Evolutionary conservation across 768 basidiomycete genomes (phyloP).

Genomic region (Mycena latifolia): DNA sequence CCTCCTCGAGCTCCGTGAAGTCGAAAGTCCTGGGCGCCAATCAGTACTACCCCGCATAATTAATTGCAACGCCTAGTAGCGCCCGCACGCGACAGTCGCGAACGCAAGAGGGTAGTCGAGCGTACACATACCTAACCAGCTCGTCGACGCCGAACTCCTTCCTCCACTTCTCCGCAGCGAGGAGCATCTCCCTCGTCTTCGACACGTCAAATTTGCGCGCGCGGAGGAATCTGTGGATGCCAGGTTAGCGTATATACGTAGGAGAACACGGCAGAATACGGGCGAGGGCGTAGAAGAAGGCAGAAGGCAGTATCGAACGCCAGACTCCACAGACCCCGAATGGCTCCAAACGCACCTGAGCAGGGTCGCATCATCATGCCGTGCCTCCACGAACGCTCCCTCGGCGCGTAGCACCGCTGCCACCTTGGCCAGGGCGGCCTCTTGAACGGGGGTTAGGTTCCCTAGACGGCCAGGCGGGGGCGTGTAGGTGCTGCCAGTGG

Average conservation of each 20-base stretch:
- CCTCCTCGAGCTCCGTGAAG: slow-evolving; percentile 85
- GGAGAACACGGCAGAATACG: background rate
- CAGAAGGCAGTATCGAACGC: no score
- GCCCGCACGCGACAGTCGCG: background rate
- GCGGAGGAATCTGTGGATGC: slow-evolving; percentile 78
- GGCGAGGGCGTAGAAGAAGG: background rate
- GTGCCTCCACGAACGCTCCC: slow-evolving; percentile 66
- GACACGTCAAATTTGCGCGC: slow-evolving; percentile 92
- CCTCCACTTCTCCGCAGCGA: slow-evolving; percentile 89
- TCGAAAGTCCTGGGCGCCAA: slow-evolving; percentile 74
- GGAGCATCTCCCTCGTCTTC: slow-evolving; percentile 87
- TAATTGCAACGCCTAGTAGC: no score
- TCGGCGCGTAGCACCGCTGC: slow-evolving; percentile 71
- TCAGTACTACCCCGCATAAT: no score
- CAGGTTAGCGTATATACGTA: background rate
- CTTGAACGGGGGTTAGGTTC: slow-evolving; percentile 76
- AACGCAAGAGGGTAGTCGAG: background rate
- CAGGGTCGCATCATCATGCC: slow-evolving; percentile 80
- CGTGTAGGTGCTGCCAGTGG: slow-evolving; percentile 50
- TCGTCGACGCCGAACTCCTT: slow-evolving; percentile 87
- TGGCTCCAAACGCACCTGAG: slow-evolving; percentile 65
- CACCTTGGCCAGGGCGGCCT: slow-evolving; percentile 76
- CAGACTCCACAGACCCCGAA: no score
- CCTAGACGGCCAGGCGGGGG: slow-evolving; percentile 82
- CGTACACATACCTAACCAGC: slow-evolving; percentile 65